A percentile compares a stretch with the other conserved stretches of the same genome.
phyloP scores from a whole-genome alignment of 2,329 filamentous ascomycete genomes.

The Colletotrichum chrysophilum region DNA sequence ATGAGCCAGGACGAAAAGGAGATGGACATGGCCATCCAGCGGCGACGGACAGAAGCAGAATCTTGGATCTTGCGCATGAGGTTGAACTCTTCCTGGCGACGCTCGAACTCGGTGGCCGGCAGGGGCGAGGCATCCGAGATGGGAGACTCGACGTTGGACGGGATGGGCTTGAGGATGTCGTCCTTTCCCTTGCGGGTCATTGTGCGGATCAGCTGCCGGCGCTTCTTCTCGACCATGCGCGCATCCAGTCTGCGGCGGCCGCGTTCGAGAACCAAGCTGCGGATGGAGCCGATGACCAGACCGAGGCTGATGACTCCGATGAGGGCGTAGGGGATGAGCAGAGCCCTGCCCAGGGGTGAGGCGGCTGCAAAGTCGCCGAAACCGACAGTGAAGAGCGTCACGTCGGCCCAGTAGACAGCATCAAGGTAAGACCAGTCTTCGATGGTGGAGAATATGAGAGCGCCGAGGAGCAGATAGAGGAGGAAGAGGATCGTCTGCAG shows the following conservation, averaged over 20 bases:
- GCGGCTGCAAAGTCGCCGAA: conserved; percentile 60
- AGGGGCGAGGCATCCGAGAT: background rate
- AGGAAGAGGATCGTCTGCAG: conserved; percentile 89
- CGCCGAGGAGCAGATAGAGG: conserved; percentile 79
- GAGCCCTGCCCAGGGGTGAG: conserved; percentile 64
- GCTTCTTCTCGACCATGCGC: conserved; percentile 65
- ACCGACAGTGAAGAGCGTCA: conserved; percentile 70
- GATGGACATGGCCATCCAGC: conserved; percentile 75
- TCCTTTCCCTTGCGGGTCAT: conserved; percentile 52
- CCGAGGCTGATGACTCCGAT: conserved; percentile 84
- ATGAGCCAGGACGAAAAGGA: conserved; percentile 72
- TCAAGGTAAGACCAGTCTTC: conserved; percentile 81
- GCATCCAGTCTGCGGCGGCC: conserved; percentile 59
- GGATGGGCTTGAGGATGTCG: conserved; percentile 55
- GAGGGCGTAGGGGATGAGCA: conserved; percentile 84
- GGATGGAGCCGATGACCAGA: conserved; percentile 82
- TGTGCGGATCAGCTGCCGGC: conserved; percentile 50
- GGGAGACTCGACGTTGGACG: background rate
- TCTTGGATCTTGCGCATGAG: conserved; percentile 83
- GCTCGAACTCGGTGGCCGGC: conserved; percentile 53
- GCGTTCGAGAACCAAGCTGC: conserved; percentile 66
- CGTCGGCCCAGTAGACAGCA: conserved; percentile 79
- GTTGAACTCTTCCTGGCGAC: conserved; percentile 74
- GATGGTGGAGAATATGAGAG: conserved; percentile 73
- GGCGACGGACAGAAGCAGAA: conserved; percentile 66